A percentile compares a stretch with the other conserved stretches of the same genome.
phyloP scores from a whole-genome alignment of 257 asterid genomes.

The Thymus quinquecostatus region DNA sequence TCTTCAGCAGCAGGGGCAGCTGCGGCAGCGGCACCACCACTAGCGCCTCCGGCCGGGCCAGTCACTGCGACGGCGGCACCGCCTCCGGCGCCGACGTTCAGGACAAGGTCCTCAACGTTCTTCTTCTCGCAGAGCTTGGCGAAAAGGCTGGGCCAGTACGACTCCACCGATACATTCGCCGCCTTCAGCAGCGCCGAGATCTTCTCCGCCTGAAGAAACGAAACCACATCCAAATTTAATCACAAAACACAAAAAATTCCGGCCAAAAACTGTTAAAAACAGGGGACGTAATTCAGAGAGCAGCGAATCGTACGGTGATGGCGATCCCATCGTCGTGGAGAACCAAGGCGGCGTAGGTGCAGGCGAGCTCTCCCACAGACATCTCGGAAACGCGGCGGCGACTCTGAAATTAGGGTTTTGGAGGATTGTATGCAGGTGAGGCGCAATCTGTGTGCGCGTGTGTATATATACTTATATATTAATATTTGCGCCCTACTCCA shows the following conservation, averaged over 20 bases:
- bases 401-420: slow-evolving; percentile 16
- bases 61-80: slow-evolving; percentile 54
- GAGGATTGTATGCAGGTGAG: no score
- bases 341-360: slow-evolving; percentile 69
- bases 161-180: slow-evolving; percentile 64
- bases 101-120: slow-evolving; percentile 60
- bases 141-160: slow-evolving; percentile 77
- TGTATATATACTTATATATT: slow-evolving; percentile 12
- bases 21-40: slow-evolving; percentile 51
- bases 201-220: slow-evolving; percentile 61
- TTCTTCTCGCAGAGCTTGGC: slow-evolving; percentile 74
- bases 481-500: neutral
- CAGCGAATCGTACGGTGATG: slow-evolving; percentile 42
- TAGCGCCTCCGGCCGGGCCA: slow-evolving; percentile 45
- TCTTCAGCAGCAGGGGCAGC: slow-evolving; percentile 66
- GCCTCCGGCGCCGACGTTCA: slow-evolving; percentile 71
- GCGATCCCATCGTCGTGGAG: slow-evolving; percentile 76
- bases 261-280: neutral
- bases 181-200: slow-evolving; percentile 54
- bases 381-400: slow-evolving; percentile 17
- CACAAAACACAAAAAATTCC: neutral
- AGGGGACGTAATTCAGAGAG: neutral
- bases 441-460: no score
- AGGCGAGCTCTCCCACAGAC: slow-evolving; percentile 63
- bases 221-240: neutral